Percentiles rank a stretch among this genome's conserved stretches.
These are phyloP conservation scores for Coniophora puteana DNA, from an alignment of 1,284 basidiomycete genomes.

Conservation along the genomic window DNA sequence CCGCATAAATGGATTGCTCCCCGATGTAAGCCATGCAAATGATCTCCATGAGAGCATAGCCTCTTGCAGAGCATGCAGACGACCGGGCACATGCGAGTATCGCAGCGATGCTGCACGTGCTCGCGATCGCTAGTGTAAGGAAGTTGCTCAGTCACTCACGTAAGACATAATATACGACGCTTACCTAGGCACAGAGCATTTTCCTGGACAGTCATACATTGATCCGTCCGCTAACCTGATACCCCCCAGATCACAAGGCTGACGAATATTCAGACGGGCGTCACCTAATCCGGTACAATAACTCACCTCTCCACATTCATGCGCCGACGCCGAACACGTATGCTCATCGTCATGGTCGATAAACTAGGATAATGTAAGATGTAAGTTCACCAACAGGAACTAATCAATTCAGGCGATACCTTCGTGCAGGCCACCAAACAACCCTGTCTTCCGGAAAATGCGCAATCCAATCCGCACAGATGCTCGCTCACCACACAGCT, in stretches of 20 bases:
- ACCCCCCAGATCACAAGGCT: slow-evolving; percentile 45
- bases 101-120: slow-evolving; percentile 47
- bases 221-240: slow-evolving; percentile 28
- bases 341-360: slow-evolving; percentile 48
- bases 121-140: slow-evolving; percentile 34
- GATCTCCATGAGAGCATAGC: slow-evolving; percentile 38
- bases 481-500: slow-evolving; percentile 49
- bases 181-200: slow-evolving; percentile 43
- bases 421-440: slow-evolving; percentile 48
- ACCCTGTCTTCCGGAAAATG: slow-evolving; percentile 38
- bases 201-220: slow-evolving; percentile 37
- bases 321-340: slow-evolving; percentile 46
- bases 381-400: slow-evolving; percentile 1
- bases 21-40: slow-evolving; percentile 41
- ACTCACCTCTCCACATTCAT: slow-evolving; percentile 52
- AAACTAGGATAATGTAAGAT: slow-evolving; percentile 26
- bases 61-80: slow-evolving; percentile 45
- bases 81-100: slow-evolving; percentile 41
- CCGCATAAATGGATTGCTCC: slow-evolving; percentile 47
- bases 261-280: not conserved
- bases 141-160: not conserved
- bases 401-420: slow-evolving; percentile 24
- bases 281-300: not conserved
- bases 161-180: not conserved
- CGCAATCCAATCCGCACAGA: slow-evolving; percentile 47